phyloP scores from a whole-genome alignment of 306 rosid species.

The Styphnolobium japonicum region DNA sequence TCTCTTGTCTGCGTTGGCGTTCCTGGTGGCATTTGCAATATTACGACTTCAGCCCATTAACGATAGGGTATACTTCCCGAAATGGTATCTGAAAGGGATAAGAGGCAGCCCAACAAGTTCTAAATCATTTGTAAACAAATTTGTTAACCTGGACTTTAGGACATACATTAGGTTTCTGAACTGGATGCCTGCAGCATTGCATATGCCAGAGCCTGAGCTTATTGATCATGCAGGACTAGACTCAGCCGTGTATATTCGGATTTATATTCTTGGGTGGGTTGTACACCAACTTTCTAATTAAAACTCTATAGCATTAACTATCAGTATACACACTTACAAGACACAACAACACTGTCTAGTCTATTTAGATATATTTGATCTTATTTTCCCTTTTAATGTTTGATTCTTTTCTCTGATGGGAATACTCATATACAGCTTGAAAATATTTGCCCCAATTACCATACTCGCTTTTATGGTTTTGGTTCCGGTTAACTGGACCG shows the following conservation, averaged over 20 bases:
- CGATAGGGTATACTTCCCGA: constrained; percentile 86
- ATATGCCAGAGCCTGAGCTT: constrained; percentile 91
- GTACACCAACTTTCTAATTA: neutral
- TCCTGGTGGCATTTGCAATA: constrained; percentile 70
- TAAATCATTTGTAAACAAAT: constrained; percentile 37
- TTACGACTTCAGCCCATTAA: constrained; percentile 82
- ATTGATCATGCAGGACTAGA: constrained; percentile 92
- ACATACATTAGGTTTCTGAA: constrained; percentile 67
- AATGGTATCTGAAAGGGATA: constrained; percentile 91
- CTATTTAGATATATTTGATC: neutral
- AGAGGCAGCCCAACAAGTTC: constrained; percentile 68
- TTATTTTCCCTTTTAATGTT: neutral
- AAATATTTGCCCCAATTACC: constrained; percentile 70
- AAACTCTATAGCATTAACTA: neutral
- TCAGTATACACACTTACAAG: neutral
- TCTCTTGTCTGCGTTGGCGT: constrained; percentile 53
- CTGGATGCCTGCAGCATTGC: constrained; percentile 96
- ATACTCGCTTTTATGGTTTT: constrained; percentile 56
- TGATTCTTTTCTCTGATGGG: constrained; percentile 11
- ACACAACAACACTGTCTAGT: neutral
- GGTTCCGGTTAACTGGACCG: constrained; percentile 83
- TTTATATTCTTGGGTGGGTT: constrained; percentile 81
- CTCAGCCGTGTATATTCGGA: constrained; percentile 79
- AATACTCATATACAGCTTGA: constrained; percentile 50
- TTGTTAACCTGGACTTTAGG: constrained; percentile 62